Evolutionary conservation across 2,329 filamentous ascomycete species (phyloP), one percentile per base, ranked within the genome.

Genomic region (Penicillium sp.): DNA sequence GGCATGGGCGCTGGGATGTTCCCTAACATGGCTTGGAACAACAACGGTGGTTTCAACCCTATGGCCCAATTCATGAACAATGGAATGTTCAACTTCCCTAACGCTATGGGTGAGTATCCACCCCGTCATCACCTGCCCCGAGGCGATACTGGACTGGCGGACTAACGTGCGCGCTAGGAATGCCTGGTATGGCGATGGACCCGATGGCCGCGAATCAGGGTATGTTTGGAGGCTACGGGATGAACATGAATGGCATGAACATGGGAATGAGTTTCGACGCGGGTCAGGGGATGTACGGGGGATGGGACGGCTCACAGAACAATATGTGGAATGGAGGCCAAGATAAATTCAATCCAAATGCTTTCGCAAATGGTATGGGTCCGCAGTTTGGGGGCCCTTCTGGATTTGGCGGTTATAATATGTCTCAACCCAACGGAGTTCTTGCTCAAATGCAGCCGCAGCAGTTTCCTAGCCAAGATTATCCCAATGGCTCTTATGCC

Each of bases 41-140:
- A n/a, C n/a, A n/a, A n/a, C 53, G 66, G 75, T 52, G 71, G 70
- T 54, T 82, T 83, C 57, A 87, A 90, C 82, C 84, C 87, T 45
- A 75, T 76, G 72, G 64, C 66, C n/a, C n/a, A n/a, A n/a, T n/a
- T n/a, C n/a, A n/a, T n/a, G n/a, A n/a, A n/a, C n/a, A n/a, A n/a
- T 55, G 63, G 65, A 45, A 69, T 73, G 67, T 64, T 66, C 51
- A 67, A 69, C 79, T 88, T 84, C 78, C 85, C 70, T 79, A 85
- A 85, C 46, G 88, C 91, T 82, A 95, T 96, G 87, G 87, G 90
- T 96, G 80, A 66, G 87, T 76, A n/a, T n/a, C n/a, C n/a, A n/a
- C n/a, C n/a, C n/a, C n/a, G n/a, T n/a, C n/a, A n/a, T 43, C 10
- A 29, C 44, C 33, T 33, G 52, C 56, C 22, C 2, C 24, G 57